These are phyloP conservation scores for Westerdykella ornata DNA, from an alignment of 2,329 filamentous ascomycete genomes.

Conservation along the genomic window DNA sequence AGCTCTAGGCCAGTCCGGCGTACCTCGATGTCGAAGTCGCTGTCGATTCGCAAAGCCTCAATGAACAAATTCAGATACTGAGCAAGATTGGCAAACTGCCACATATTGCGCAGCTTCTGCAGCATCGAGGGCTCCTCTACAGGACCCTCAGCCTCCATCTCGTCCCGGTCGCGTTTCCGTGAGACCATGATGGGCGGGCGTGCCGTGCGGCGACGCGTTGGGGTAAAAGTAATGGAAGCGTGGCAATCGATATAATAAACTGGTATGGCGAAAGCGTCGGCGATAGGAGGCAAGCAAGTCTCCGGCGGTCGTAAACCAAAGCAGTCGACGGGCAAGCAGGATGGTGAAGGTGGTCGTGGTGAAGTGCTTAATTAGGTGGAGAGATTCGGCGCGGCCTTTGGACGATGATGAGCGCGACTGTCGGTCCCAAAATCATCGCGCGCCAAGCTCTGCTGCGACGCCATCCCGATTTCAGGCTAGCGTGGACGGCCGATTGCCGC, in stretches of 20 bases:
- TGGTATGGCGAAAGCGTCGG: not conserved
- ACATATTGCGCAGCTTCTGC: slow-evolving; percentile 73
- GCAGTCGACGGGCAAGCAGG: no score
- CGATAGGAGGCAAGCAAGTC: not conserved
- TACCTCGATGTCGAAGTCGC: slow-evolving; percentile 84
- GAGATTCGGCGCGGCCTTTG: no score
- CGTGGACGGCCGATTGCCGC: no score
- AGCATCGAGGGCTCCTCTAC: slow-evolving; percentile 44
- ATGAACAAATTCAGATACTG: slow-evolving; percentile 94
- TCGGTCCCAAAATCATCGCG: no score
- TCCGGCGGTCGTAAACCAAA: no score
- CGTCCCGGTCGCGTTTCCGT: slow-evolving; percentile 42
- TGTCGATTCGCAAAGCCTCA: slow-evolving; percentile 76
- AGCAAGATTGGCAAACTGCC: slow-evolving; percentile 90
- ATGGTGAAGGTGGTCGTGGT: no score
- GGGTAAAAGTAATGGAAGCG: not conserved
- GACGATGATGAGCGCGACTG: no score
- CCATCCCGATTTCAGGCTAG: no score
- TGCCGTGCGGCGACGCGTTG: slow-evolving; percentile 30
- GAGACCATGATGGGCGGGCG: slow-evolving; percentile 30
- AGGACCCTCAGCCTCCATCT: slow-evolving; percentile 46
- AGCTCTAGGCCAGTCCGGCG: slow-evolving; percentile 17
- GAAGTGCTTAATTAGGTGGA: no score
- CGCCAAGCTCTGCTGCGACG: no score
- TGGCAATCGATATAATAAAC: not conserved